Base-by-base conservation (phyloP, 306 rosid genomes). In the Prosopis cineraria region DNA sequence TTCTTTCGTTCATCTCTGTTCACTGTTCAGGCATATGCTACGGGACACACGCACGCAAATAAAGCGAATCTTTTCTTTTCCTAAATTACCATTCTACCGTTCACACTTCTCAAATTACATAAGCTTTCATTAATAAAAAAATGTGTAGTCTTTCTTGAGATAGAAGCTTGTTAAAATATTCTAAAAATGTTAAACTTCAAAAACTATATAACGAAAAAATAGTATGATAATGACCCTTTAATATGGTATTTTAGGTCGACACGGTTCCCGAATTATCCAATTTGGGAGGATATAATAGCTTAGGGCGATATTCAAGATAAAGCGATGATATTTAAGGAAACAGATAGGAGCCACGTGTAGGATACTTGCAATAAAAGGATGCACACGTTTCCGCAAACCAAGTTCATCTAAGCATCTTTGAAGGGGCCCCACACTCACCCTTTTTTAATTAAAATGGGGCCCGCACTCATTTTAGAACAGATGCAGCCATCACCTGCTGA, bases 381-480 rank as follows among this genome's bases (percentile, higher is more conserved):
- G 80, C 93, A 84, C 82, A 74, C 80, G 84, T 82, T 81, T 73
- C 80, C 67, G 48, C 83, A 77, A 84, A 72, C 9, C 40, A 37
- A 5, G 1, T 37, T 37, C 8, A 4, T 31, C 34, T 31, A 31
- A 31, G 34, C 34, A 47, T 47, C 53, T 47, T 8, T 47, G 53
- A 19, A 48, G 2, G 56, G 55, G n/a, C n/a, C n/a, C n/a, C n/a
- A n/a, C n/a, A n/a, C n/a, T n/a, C n/a, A n/a, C n/a, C n/a, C n/a
- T n/a, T n/a, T n/a, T n/a, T n/a, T n/a, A n/a, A n/a, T n/a, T n/a
- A n/a, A n/a, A n/a, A n/a, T n/a, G n/a, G 70, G 70, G 11, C 70
- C 70, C 70, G 40, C 67, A 64, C 34, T 64, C 0, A 36, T 64
- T 64, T 64, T 10, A 10, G 25, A 64, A 63, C 25, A 34, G 14